Conservation (phyloP, 192 early-diverging fungal species). For the Jimgerdemannia lactiflua region DNA sequence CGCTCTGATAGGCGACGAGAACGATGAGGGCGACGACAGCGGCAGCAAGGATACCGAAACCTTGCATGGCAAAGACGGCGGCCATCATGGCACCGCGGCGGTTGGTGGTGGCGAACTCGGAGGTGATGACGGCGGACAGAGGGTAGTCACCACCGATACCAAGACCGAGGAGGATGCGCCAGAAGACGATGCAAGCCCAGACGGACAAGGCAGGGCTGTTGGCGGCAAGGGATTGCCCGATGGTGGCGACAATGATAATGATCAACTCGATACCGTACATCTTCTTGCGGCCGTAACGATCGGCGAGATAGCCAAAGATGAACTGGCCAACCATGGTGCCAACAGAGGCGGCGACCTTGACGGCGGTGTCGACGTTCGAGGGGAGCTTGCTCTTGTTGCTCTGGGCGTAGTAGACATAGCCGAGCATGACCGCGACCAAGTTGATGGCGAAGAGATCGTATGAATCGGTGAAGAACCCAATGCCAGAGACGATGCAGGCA, state of each 20-base stretch:
- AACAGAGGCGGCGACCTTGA: constrained; percentile 86
- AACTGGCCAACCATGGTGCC: constrained; percentile 95
- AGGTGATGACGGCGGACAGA: constrained; percentile 89
- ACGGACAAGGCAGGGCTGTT: constrained; percentile 65
- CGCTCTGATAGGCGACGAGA: constrained; percentile 66
- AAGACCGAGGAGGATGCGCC: constrained; percentile 90
- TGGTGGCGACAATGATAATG: constrained; percentile 86
- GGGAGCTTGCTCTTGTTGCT: constrained; percentile 44
- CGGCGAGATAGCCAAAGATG: constrained; percentile 77
- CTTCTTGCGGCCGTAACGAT: constrained; percentile 85
- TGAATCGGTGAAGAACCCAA: constrained; percentile 89
- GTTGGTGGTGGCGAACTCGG: constrained; percentile 85
- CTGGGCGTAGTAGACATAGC: constrained; percentile 54
- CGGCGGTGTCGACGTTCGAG: constrained; percentile 67
- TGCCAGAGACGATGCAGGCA: constrained; percentile 68
- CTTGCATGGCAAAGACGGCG: constrained; percentile 92
- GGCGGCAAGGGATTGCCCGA: constrained; percentile 79
- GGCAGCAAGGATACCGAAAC: constrained; percentile 83
- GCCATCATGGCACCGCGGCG: constrained; percentile 90
- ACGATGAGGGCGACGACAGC: constrained; percentile 73
- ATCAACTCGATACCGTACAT: constrained; percentile 91
- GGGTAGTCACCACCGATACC: constrained; percentile 98
- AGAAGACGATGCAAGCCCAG: constrained; percentile 68
- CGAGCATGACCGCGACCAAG: constrained; percentile 82
- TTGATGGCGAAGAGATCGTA: constrained; percentile 96